Evolutionary conservation across 208 protist genomes (phyloP).

Genomic region (Leishmania guyanensis): DNA sequence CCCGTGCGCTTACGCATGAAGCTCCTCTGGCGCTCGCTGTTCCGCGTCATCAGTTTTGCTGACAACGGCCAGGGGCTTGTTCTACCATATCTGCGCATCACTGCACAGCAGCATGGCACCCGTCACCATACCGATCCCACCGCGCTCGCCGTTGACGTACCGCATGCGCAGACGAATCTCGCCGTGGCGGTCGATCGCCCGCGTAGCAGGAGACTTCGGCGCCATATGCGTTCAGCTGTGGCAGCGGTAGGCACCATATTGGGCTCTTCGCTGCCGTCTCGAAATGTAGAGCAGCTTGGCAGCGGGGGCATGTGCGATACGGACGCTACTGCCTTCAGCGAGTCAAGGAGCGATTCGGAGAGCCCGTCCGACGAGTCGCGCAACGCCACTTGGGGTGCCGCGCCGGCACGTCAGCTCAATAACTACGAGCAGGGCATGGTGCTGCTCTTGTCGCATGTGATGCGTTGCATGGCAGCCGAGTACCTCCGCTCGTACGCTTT

Average conservation of each 20-base stretch:
- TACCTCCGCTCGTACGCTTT: slow-evolving; percentile 57
- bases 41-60: slow-evolving; percentile 64
- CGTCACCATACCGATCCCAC: neutral
- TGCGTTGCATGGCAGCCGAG: slow-evolving; percentile 53
- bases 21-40: slow-evolving; percentile 60
- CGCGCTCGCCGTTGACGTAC: neutral
- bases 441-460: slow-evolving; percentile 69
- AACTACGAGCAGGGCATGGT: slow-evolving; percentile 81
- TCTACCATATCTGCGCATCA: slow-evolving; percentile 12
- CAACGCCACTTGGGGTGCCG: slow-evolving; percentile 11
- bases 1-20: slow-evolving; percentile 62
- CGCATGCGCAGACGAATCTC: neutral
- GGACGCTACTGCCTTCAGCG: slow-evolving; percentile 10
- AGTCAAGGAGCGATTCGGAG: slow-evolving; percentile 8
- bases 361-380: slow-evolving; percentile 4
- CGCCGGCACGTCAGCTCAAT: slow-evolving; percentile 31
- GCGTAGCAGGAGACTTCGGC: neutral
- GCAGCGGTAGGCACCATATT: neutral
- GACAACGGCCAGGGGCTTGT: slow-evolving; percentile 17
- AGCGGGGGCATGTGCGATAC: neutral
- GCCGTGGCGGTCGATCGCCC: neutral
- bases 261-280: neutral
- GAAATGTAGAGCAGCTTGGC: neutral
- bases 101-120: neutral
- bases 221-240: neutral